Evolutionary conservation across 345 rosid species (phyloP).

Genomic region (Pelargonium nanum): DNA sequence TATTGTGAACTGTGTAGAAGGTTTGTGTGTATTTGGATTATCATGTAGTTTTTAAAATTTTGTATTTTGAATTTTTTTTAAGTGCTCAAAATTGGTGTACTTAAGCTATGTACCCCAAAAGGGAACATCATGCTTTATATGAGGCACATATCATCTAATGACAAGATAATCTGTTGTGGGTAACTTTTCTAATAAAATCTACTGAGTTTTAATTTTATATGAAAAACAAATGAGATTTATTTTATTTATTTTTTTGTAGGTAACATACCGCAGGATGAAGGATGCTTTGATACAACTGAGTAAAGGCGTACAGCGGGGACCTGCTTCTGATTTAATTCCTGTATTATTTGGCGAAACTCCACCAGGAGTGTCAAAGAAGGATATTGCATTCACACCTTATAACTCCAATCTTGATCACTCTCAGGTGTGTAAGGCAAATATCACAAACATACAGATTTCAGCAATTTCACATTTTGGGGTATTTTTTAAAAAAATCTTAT

Average conservation of each 20-base stretch:
- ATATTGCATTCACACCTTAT: slow-evolving; percentile 41
- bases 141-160: not conserved
- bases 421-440: slow-evolving; percentile 35
- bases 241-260: slow-evolving; percentile 28
- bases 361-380: slow-evolving; percentile 50
- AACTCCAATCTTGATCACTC: slow-evolving; percentile 78
- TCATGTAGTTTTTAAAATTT: not conserved
- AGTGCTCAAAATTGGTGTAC: not conserved
- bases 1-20: not conserved
- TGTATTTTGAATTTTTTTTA: not conserved
- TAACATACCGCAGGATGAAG: slow-evolving; percentile 89
- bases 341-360: slow-evolving; percentile 75
- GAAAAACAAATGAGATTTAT: not conserved
- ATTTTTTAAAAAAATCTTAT: too few relatives aligned
- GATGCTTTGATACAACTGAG: slow-evolving; percentile 75
- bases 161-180: not conserved
- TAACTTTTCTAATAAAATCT: too few relatives aligned
- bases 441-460: too few relatives aligned
- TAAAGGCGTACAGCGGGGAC: slow-evolving; percentile 75
- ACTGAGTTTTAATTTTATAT: not conserved
- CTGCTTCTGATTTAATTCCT: slow-evolving; percentile 80
- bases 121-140: not conserved
- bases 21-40: not conserved
- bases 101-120: not conserved
- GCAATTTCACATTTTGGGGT: not conserved